Percentiles rank a stretch among this genome's conserved stretches.
Evolutionary conservation across 768 basidiomycete genomes (phyloP).

Genomic region (Russula emetica): DNA sequence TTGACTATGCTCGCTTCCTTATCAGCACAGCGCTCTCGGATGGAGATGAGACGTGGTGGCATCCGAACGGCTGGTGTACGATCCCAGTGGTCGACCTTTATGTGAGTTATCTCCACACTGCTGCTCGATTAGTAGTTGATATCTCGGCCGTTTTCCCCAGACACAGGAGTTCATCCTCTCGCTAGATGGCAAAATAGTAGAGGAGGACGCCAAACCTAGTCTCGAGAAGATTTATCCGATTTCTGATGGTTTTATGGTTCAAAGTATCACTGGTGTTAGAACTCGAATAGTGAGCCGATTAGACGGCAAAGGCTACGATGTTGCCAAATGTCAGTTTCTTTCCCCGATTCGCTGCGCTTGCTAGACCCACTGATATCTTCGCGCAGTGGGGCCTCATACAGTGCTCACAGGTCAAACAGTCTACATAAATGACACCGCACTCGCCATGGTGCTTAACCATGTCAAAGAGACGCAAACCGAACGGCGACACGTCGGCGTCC

Average conservation of each 20-base stretch:
- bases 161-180: conserved; percentile 81
- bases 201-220: conserved; percentile 70
- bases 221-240: conserved; percentile 58
- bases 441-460: conserved; percentile 38
- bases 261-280: conserved; percentile 75
- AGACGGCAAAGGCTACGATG: conserved; percentile 82
- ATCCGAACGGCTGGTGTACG: conserved; percentile 70
- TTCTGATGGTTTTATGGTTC: conserved; percentile 66
- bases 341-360: conserved; percentile 1
- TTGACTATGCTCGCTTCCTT: conserved; percentile 77
- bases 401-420: conserved; percentile 79
- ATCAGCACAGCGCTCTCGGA: conserved; percentile 50
- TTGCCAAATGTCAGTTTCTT: conserved; percentile 63
- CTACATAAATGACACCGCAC: conserved; percentile 65
- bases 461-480: conserved; percentile 20
- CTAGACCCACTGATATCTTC: neutral
- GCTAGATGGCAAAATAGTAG: conserved; percentile 46
- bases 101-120: conserved; percentile 42
- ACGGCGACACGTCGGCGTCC: conserved; percentile 44
- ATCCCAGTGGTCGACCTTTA: conserved; percentile 61
- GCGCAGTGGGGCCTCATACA: conserved; percentile 72
- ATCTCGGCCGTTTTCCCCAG: conserved; percentile 38
- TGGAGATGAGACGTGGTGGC: conserved; percentile 56
- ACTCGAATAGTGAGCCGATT: conserved; percentile 72
- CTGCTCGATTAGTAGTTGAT: conserved; percentile 1